Evolutionary conservation across 2,329 filamentous ascomycete genomes (phyloP).

Genomic region (Lojkania enalia): DNA sequence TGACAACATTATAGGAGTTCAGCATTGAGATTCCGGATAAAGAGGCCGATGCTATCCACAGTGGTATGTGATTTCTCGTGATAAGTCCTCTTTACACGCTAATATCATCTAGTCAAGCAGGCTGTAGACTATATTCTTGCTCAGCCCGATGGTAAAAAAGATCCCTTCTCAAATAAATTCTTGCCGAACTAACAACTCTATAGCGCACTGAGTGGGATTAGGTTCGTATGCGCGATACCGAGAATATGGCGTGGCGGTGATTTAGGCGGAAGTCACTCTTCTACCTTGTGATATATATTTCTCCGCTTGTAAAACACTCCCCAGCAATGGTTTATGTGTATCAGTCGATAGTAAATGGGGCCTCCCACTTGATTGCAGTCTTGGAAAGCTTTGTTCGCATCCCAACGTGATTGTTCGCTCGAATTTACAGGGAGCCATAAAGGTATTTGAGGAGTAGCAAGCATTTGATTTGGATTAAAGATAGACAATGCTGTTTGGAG

Average conservation of each 20-base stretch:
- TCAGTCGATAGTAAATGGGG: too few relatives aligned
- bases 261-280: slow-evolving; percentile 30
- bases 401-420: too few relatives aligned
- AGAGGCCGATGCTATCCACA: slow-evolving; percentile 92
- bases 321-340: slow-evolving; percentile 37
- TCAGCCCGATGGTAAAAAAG: slow-evolving; percentile 80
- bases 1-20: slow-evolving; percentile 60
- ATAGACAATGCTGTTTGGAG: too few relatives aligned
- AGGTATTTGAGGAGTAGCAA: too few relatives aligned
- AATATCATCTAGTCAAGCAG: slow-evolving; percentile 72
- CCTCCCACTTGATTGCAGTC: too few relatives aligned
- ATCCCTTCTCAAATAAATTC: background rate
- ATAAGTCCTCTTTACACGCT: slow-evolving; percentile 22
- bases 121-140: slow-evolving; percentile 91
- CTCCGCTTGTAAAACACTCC: slow-evolving; percentile 44
- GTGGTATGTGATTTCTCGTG: slow-evolving; percentile 64
- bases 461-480: too few relatives aligned
- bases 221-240: slow-evolving; percentile 20
- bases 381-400: too few relatives aligned
- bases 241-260: slow-evolving; percentile 33
- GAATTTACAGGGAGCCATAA: too few relatives aligned
- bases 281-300: slow-evolving; percentile 43
- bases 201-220: slow-evolving; percentile 40
- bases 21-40: slow-evolving; percentile 98
- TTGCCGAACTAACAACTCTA: slow-evolving; percentile 22